phyloP scores from a whole-genome alignment of 1,284 basidiomycete genomes.

The Naganishia sp. region DNA sequence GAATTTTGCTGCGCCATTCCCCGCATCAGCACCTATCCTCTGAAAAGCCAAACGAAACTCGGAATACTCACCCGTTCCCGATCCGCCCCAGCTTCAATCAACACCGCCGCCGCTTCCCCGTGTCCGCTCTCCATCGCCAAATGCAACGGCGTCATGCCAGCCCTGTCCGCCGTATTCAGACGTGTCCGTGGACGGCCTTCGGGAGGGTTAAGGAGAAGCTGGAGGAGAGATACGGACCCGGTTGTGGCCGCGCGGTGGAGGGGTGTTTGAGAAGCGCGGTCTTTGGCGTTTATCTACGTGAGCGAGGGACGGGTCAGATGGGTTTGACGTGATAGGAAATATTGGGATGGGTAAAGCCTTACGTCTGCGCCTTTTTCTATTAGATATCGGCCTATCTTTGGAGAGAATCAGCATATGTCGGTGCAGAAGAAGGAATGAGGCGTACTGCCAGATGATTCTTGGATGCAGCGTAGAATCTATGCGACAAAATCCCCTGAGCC shows the following conservation, averaged over 20 bases:
- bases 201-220: constrained; percentile 72
- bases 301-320: not conserved
- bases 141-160: constrained; percentile 73
- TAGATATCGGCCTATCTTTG: constrained; percentile 79
- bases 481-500: not conserved
- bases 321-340: constrained; percentile 24
- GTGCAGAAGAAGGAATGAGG: constrained; percentile 24
- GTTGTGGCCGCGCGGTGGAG: constrained; percentile 93
- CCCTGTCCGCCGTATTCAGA: constrained; percentile 79
- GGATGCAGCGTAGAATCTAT: constrained; percentile 89
- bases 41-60: not conserved
- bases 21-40: not conserved
- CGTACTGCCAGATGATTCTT: constrained; percentile 82
- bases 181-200: constrained; percentile 74
- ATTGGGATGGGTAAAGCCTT: constrained; percentile 35
- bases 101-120: constrained; percentile 78
- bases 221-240: constrained; percentile 81
- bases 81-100: constrained; percentile 92
- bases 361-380: constrained; percentile 86
- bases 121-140: constrained; percentile 92
- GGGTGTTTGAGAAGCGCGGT: constrained; percentile 85
- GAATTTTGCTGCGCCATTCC: constrained; percentile 64
- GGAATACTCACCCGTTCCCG: constrained; percentile 68
- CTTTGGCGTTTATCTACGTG: constrained; percentile 79
- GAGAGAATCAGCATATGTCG: constrained; percentile 5